Percentiles rank a stretch among this genome's conserved stretches.
phyloP scores from a whole-genome alignment of 2,329 filamentous ascomycete species.

The Colletotrichum lentis region DNA sequence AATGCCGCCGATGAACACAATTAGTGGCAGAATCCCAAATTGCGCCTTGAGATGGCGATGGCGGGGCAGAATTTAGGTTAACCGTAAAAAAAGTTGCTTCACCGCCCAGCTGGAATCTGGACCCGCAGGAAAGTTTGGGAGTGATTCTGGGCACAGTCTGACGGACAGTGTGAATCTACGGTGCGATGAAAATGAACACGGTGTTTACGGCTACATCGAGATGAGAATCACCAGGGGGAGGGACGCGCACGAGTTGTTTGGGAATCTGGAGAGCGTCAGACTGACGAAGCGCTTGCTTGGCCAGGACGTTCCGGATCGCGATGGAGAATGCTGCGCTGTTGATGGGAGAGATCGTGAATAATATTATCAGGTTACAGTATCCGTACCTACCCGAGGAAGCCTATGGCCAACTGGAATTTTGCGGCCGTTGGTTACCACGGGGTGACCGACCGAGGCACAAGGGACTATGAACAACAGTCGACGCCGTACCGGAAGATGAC shows the following conservation, averaged over 20 bases:
- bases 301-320: background rate
- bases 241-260: background rate
- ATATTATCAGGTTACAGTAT: background rate
- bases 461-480: background rate
- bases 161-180: background rate
- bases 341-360: background rate
- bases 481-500: constrained; percentile 3
- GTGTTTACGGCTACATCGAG: background rate
- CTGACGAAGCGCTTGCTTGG: background rate
- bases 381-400: too few species aligned
- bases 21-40: constrained; percentile 23
- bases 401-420: background rate
- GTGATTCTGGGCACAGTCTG: background rate
- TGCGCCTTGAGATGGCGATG: constrained; percentile 3
- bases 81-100: constrained; percentile 28
- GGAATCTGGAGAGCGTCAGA: background rate
- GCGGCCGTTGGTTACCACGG: background rate
- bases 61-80: constrained; percentile 30
- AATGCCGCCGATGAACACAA: background rate
- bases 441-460: constrained; percentile 4
- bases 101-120: constrained; percentile 15
- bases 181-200: background rate
- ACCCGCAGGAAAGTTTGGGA: constrained; percentile 17
- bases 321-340: background rate
- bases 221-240: background rate